Conservation (phyloP, 768 basidiomycete species). For the Amanita molliuscula region DNA sequence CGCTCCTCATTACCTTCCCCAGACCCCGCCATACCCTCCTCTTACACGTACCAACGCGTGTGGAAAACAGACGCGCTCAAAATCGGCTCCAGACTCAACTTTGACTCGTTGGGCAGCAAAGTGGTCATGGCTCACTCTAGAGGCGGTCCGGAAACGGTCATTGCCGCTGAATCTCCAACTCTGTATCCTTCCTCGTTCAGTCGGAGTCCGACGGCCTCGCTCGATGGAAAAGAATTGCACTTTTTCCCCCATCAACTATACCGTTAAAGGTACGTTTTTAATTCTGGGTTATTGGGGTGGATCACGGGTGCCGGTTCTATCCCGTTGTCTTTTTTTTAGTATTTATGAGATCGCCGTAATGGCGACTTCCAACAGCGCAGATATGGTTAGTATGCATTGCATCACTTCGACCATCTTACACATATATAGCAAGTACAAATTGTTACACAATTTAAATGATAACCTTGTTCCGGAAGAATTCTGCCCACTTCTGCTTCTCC, state of each 20-base stretch:
- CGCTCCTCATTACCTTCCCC: conserved; percentile 30
- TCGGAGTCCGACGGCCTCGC: neutral
- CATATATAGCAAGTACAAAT: neutral
- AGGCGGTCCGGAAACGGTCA: conserved; percentile 28
- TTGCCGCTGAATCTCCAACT: conserved; percentile 2
- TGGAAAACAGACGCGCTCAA: conserved; percentile 58
- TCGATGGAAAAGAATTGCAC: neutral
- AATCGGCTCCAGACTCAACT: conserved; percentile 46
- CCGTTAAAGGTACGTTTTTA: neutral
- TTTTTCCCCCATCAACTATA: neutral
- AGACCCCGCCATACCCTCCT: conserved; percentile 22
- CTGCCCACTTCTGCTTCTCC: conserved; percentile 74
- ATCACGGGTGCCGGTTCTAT: neutral
- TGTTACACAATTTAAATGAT: conserved; percentile 9
- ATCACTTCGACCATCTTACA: neutral
- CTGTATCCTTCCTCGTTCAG: neutral
- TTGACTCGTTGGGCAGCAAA: conserved; percentile 36
- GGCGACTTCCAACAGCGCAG: neutral
- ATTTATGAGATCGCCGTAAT: neutral
- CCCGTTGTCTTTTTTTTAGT: neutral
- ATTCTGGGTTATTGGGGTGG: neutral
- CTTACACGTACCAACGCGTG: conserved; percentile 53
- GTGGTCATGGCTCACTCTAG: conserved; percentile 39
- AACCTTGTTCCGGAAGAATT: conserved; percentile 59
- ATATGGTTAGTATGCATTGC: too few relatives aligned